These are phyloP conservation scores for Pseudohyphozyma bogoriensis DNA, from an alignment of 768 basidiomycete genomes.

Conservation along the genomic window DNA sequence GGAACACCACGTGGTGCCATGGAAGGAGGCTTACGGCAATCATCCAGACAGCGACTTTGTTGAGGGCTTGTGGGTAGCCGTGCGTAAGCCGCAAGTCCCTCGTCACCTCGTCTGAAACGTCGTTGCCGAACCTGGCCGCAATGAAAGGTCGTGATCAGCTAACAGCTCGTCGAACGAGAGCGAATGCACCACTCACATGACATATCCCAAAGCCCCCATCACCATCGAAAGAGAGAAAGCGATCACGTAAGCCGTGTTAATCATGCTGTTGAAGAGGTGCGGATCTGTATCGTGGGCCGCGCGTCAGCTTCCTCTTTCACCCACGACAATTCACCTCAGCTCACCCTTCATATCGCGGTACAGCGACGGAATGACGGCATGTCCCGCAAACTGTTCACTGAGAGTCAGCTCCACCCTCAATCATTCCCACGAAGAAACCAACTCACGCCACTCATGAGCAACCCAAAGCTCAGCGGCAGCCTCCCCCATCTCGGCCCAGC, in stretches of 20 bases:
- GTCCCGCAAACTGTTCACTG: slow-evolving; percentile 63
- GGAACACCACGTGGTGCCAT: not conserved
- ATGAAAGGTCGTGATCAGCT: not conserved
- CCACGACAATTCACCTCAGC: not conserved
- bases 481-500: slow-evolving; percentile 49
- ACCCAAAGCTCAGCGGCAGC: slow-evolving; percentile 69
- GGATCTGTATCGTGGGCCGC: slow-evolving; percentile 47
- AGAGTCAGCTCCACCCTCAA: not conserved
- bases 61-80: slow-evolving; percentile 62
- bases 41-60: slow-evolving; percentile 69
- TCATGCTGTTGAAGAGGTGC: slow-evolving; percentile 65
- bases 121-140: slow-evolving; percentile 30
- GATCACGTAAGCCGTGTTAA: slow-evolving; percentile 61
- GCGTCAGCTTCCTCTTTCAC: not conserved
- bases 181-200: slow-evolving; percentile 60
- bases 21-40: slow-evolving; percentile 54
- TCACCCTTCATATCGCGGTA: slow-evolving; percentile 65
- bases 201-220: slow-evolving; percentile 71
- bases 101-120: slow-evolving; percentile 50
- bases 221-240: slow-evolving; percentile 46
- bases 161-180: slow-evolving; percentile 8
- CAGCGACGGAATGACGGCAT: slow-evolving; percentile 81
- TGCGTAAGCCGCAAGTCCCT: slow-evolving; percentile 62
- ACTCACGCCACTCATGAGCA: slow-evolving; percentile 82
- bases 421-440: not conserved